phyloP scores from a whole-genome alignment of 192 early-diverging fungal species.

The Backusella tarrabulga region DNA sequence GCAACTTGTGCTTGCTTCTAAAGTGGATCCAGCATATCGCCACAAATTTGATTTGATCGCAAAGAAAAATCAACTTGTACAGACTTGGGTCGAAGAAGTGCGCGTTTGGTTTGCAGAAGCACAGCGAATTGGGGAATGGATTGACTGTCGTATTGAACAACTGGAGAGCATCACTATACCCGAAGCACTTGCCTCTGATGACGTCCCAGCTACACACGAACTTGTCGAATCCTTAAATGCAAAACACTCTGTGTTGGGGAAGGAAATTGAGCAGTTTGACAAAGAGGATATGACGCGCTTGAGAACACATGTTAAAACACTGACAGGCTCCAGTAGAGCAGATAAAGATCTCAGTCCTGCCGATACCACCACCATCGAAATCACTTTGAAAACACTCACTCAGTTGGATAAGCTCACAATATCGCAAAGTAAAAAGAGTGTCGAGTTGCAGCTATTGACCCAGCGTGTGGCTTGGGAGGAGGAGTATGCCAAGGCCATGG shows the following conservation, averaged over 20 bases:
- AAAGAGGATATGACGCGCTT: slow-evolving; percentile 43
- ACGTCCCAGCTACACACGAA: slow-evolving; percentile 18
- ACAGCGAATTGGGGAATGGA: slow-evolving; percentile 39
- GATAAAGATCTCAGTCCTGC: slow-evolving; percentile 41
- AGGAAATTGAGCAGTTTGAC: slow-evolving; percentile 42
- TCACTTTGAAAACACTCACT: slow-evolving; percentile 41
- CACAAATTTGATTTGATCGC: slow-evolving; percentile 20
- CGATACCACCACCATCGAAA: slow-evolving; percentile 47
- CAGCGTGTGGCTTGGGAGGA: slow-evolving; percentile 40
- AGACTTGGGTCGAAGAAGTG: slow-evolving; percentile 34
- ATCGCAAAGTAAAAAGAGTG: slow-evolving; percentile 26
- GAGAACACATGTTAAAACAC: slow-evolving; percentile 41
- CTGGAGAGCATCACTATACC: slow-evolving; percentile 30
- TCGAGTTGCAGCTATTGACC: slow-evolving; percentile 31
- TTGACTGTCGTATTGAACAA: slow-evolving; percentile 36
- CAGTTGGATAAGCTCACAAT: slow-evolving; percentile 39
- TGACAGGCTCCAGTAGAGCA: slow-evolving; percentile 30
- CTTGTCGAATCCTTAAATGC: slow-evolving; percentile 32
- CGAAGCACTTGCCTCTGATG: slow-evolving; percentile 20
- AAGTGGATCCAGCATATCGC: slow-evolving; percentile 15
- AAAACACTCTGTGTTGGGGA: slow-evolving; percentile 33
- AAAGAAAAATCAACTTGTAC: slow-evolving; percentile 27
- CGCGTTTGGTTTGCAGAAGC: slow-evolving; percentile 41
- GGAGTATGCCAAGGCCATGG: slow-evolving; percentile 28
- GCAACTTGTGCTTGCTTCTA: background rate